Evolutionary conservation across 83 land plant genomes (phyloP).

Genomic region (Diphasiastrum complanatum): DNA sequence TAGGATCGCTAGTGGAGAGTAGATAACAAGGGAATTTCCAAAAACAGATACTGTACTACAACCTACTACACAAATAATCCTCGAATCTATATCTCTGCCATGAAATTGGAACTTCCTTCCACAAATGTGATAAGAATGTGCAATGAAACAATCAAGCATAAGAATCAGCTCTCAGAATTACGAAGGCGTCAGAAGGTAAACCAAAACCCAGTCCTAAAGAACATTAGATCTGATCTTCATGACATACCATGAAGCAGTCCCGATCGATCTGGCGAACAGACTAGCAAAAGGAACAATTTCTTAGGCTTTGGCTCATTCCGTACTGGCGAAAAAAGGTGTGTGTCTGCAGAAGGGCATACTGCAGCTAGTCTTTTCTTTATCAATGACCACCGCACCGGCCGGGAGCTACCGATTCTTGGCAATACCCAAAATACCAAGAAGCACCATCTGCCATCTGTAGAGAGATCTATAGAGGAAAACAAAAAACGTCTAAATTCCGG

Average conservation of each 20-base stretch:
- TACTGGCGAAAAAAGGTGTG: conserved; percentile 17
- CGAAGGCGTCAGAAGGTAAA: background rate
- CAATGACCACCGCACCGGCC: conserved; percentile 41
- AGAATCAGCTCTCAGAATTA: background rate
- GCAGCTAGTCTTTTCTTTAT: conserved; percentile 41
- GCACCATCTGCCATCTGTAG: conserved; percentile 90
- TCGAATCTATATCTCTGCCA: too few relatives aligned
- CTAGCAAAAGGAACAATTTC: conserved; percentile 41
- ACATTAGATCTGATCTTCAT: background rate
- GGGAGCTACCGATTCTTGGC: conserved; percentile 18
- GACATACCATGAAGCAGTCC: conserved; percentile 54
- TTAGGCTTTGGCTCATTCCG: conserved; percentile 29
- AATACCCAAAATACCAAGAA: conserved; percentile 67
- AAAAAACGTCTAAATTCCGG: conserved; percentile 3
- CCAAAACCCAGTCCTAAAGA: background rate
- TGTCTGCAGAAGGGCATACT: conserved; percentile 45
- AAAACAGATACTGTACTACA: too few relatives aligned
- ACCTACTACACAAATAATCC: too few relatives aligned
- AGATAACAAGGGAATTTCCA: too few relatives aligned
- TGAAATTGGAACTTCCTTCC: too few relatives aligned
- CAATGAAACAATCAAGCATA: background rate
- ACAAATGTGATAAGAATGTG: background rate
- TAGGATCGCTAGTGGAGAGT: too few relatives aligned
- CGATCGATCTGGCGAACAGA: conserved; percentile 38
- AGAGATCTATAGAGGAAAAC: conserved; percentile 38